Evolutionary conservation across 2,329 filamentous ascomycete species (phyloP).

Genomic region (Penicillium sp.): DNA sequence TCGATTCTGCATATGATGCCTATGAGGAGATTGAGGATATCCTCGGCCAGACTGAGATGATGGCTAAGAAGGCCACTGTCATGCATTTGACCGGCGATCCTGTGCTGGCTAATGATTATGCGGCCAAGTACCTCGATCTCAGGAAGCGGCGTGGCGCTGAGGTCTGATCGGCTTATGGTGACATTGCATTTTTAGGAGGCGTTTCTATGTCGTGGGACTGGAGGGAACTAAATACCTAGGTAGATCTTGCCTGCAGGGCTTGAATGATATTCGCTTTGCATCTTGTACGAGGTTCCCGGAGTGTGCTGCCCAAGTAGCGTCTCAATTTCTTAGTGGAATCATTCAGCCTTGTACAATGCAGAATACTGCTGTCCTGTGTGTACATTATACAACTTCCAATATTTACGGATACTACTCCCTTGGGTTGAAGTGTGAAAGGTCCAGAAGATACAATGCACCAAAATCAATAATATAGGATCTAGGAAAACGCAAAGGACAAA

Average conservation of each 20-base stretch:
- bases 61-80: conserved; percentile 75
- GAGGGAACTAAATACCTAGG: background rate
- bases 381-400: background rate
- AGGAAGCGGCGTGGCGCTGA: conserved; percentile 38
- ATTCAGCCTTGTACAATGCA: background rate
- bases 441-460: background rate
- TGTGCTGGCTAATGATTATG: conserved; percentile 60
- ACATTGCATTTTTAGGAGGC: conserved; percentile 3
- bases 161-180: conserved; percentile 5
- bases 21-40: conserved; percentile 65
- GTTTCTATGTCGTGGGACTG: background rate
- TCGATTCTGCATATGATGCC: conserved; percentile 59
- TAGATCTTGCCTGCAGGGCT: background rate
- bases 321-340: background rate
- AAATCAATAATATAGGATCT: conserved; percentile 9
- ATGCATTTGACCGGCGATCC: conserved; percentile 65
- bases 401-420: background rate
- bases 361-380: background rate
- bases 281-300: background rate
- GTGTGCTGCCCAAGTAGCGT: background rate
- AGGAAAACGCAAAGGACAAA: conserved; percentile 11
- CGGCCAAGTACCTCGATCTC: conserved; percentile 59
- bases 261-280: background rate
- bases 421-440: background rate
- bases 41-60: conserved; percentile 67